Conservation (phyloP, 345 rosid genomes). For the Angophora floribunda region DNA sequence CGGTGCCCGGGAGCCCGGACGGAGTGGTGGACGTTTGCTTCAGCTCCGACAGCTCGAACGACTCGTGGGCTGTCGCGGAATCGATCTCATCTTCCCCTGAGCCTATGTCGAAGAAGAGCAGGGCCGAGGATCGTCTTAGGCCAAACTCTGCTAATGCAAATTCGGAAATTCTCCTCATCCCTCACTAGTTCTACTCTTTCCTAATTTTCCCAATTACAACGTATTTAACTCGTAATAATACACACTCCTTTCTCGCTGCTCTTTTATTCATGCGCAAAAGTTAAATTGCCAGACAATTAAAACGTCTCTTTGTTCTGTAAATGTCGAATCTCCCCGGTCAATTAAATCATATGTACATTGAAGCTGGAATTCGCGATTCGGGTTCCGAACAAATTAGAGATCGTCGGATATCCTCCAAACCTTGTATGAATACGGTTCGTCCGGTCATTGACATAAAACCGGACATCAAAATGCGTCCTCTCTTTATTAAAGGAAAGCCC, state of each 20-base stretch:
- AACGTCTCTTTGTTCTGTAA: slow-evolving; percentile 25
- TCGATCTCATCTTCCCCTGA: slow-evolving; percentile 47
- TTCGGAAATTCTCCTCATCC: neutral
- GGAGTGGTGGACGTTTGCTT: slow-evolving; percentile 57
- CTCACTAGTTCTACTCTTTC: slow-evolving; percentile 8
- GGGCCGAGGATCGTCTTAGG: neutral
- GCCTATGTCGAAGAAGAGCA: slow-evolving; percentile 43
- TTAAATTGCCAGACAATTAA: slow-evolving; percentile 25
- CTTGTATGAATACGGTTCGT: neutral
- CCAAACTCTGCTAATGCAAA: neutral
- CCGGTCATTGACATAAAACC: neutral
- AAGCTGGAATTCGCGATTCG: neutral
- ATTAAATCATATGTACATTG: neutral
- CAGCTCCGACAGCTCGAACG: slow-evolving; percentile 50
- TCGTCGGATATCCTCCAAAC: neutral
- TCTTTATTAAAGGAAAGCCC: neutral
- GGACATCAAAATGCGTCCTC: neutral
- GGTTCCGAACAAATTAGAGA: neutral
- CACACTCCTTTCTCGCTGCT: neutral
- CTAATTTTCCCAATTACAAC: neutral
- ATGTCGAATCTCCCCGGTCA: neutral
- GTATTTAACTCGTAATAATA: neutral
- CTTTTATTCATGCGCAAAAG: slow-evolving; percentile 1
- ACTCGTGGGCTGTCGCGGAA: slow-evolving; percentile 32
- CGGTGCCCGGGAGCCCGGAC: slow-evolving; percentile 46